A percentile compares a stretch with the other conserved stretches of the same genome.
These are phyloP conservation scores for Calonectria henricotiae DNA, from an alignment of 2,329 filamentous ascomycete species.

Conservation along the genomic window DNA sequence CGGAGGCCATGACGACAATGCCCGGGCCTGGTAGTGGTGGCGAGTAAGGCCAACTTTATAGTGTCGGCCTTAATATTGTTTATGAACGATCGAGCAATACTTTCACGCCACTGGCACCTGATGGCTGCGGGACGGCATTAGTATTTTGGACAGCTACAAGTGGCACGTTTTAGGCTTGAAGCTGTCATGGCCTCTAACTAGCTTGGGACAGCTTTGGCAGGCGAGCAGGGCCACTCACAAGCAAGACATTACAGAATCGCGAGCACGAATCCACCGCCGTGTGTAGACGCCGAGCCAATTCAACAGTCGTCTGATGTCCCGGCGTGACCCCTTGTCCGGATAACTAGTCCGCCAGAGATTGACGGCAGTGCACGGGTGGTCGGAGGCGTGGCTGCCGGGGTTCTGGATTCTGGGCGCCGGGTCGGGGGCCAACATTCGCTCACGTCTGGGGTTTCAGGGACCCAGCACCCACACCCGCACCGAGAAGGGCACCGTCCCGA, in stretches of 20 bases:
- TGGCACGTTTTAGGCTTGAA: constrained; percentile 16
- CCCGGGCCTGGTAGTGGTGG: too few species aligned
- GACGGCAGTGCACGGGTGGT: constrained; percentile 23
- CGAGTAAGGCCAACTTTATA: not conserved
- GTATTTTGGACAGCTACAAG: not conserved
- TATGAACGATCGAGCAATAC: not conserved
- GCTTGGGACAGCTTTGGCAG: not conserved
- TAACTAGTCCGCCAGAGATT: constrained; percentile 16
- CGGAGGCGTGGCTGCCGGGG: constrained; percentile 18
- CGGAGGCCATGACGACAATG: not conserved
- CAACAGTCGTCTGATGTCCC: constrained; percentile 24
- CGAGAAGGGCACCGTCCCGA: constrained; percentile 38
- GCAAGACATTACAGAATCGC: not conserved
- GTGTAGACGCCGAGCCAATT: constrained; percentile 2
- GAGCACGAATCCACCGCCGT: constrained; percentile 15
- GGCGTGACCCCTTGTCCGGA: constrained; percentile 30
- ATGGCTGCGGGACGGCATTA: constrained; percentile 13
- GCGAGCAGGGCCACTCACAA: not conserved
- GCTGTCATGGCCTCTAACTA: constrained; percentile 1
- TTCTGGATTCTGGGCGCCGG: constrained; percentile 21
- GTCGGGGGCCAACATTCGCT: constrained; percentile 36
- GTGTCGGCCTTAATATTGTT: not conserved
- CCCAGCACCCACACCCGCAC: constrained; percentile 22
- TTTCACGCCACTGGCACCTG: not conserved
- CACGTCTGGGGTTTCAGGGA: constrained; percentile 27